phyloP scores from a whole-genome alignment of 2,329 filamentous ascomycete species.

The Chlorencoelia australis region DNA sequence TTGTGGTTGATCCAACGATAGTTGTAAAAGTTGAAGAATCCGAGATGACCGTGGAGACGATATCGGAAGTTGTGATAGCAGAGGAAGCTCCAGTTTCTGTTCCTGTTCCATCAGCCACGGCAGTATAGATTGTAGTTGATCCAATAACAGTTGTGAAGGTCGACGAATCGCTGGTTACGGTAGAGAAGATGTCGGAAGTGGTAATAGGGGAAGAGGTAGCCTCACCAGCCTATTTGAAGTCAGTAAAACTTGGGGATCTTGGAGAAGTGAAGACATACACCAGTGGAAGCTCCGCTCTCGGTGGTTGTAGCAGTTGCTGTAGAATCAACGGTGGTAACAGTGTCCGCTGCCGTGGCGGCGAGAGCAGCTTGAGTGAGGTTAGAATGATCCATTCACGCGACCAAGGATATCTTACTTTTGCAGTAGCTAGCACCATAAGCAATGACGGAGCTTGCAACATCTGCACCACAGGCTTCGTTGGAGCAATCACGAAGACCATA shows the following conservation, averaged over 20 bases:
- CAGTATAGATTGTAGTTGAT: conserved; percentile 14
- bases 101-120: conserved; percentile 8
- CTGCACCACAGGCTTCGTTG: conserved; percentile 31
- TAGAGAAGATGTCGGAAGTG: conserved; percentile 14
- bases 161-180: conserved; percentile 10
- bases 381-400: not conserved
- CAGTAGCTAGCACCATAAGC: conserved; percentile 23
- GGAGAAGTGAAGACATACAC: conserved; percentile 3
- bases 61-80: conserved; percentile 20
- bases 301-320: conserved; percentile 4
- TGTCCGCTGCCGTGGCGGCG: not conserved
- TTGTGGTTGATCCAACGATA: conserved; percentile 20
- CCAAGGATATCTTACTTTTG: conserved; percentile 13
- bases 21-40: conserved; percentile 16
- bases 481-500: conserved; percentile 39
- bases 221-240: conserved; percentile 1
- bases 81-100: conserved; percentile 7
- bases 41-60: conserved; percentile 15
- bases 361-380: not conserved
- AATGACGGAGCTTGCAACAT: conserved; percentile 21
- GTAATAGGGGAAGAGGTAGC: conserved; percentile 14
- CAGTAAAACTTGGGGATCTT: not conserved
- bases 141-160: conserved; percentile 12
- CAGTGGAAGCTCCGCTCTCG: not conserved
- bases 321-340: conserved; percentile 8